Base-by-base conservation (phyloP, 1,139 yeast species). In the Pichia sp. region DNA sequence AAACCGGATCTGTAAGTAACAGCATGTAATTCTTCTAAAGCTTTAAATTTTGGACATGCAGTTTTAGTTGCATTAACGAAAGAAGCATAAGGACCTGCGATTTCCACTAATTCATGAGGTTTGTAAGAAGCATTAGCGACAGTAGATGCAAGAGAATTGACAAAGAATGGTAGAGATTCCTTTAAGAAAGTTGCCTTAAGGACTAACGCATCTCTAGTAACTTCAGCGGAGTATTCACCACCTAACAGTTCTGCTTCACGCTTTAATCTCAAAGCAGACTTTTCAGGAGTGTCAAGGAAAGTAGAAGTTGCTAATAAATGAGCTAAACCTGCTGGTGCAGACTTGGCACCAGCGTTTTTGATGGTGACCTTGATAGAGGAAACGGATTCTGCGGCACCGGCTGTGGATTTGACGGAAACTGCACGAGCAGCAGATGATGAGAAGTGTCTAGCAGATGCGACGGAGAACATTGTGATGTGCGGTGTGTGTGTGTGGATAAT, bases 171-270 rank as follows among this genome's bases (percentile, higher is more conserved):
- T 60, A 93, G 77, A 55, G 83, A 86, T 65, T 84, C 85, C 64
- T 81, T 80, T 65, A 91, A 76, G 71, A 91, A 91, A 55, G 77
- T 73, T 45, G 97, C 80, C 54, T 78, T 74, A 61, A 91, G 76
- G 50, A 84, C 76, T 52, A 93, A 75, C 57, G 81, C 72, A 63
- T 91, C 97, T 71, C 96, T 83, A 62, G 87, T 78, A 54, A 87
- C 81, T 44, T 64, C 58, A 37, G 94, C 71, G 38, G 75, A 62
- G 63, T 87, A 77, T 50, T 67, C 68, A 60, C 96, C 97, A 52
- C 98, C 98, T 56, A 91, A 74, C 53, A 91, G 77, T 70, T 93
- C 99, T 43, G 91, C 70, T 69, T 93, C 98, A 68, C 98, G 84
- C 58, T 89, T 84, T 60, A 89, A 74, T 70, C 98, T 85, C 62